These are phyloP conservation scores for Cercospora sojina DNA, from an alignment of 2,329 filamentous ascomycete genomes.

Conservation along the genomic window DNA sequence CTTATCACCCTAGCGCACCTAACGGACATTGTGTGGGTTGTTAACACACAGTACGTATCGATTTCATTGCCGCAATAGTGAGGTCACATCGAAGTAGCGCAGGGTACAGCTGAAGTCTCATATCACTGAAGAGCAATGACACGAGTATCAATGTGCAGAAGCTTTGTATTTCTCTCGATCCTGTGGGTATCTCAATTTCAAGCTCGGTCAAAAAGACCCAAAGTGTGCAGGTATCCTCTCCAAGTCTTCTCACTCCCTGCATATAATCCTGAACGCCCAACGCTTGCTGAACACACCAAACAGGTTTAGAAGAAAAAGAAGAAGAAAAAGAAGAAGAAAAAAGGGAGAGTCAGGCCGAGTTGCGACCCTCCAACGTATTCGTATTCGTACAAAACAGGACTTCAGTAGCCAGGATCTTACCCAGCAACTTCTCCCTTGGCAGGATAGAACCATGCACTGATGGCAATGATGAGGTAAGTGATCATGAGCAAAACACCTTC, in stretches of 20 bases:
- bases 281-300: neutral
- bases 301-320: neutral
- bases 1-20: neutral
- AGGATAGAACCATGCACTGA: slow-evolving; percentile 56
- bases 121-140: neutral
- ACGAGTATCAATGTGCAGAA: neutral
- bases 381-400: neutral
- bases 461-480: slow-evolving; percentile 59
- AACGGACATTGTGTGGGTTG: neutral
- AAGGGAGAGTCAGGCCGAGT: neutral
- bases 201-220: neutral
- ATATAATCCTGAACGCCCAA: neutral
- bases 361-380: neutral
- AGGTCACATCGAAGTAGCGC: neutral
- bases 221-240: neutral
- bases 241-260: neutral
- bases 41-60: neutral
- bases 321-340: neutral
- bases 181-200: neutral
- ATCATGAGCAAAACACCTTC: slow-evolving; percentile 57
- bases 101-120: neutral
- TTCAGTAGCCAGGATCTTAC: neutral
- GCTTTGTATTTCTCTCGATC: neutral
- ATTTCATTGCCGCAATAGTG: neutral
- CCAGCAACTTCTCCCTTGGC: slow-evolving; percentile 27